Evolutionary conservation across 108 stramenopile genomes (phyloP).

Genomic region (Stephanodiscus minutulus): DNA sequence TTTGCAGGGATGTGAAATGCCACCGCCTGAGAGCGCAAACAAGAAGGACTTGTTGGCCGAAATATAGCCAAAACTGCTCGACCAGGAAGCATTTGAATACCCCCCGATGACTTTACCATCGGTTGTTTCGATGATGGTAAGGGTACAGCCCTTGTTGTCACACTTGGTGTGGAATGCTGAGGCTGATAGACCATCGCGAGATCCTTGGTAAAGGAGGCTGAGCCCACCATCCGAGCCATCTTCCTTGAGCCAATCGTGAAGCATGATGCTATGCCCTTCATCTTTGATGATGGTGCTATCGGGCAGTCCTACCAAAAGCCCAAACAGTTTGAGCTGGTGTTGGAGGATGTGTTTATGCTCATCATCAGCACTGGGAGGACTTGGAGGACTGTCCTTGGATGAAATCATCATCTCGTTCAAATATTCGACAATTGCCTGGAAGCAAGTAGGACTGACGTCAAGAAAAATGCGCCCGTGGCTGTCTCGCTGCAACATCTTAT

Average conservation of each 20-base stretch:
- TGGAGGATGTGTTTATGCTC: slow-evolving; percentile 23
- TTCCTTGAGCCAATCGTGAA: neutral
- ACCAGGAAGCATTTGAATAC: slow-evolving; percentile 21
- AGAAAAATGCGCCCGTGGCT: slow-evolving; percentile 12
- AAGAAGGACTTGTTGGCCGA: slow-evolving; percentile 25
- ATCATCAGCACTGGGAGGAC: neutral
- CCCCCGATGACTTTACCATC: slow-evolving; percentile 18
- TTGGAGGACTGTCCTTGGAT: neutral
- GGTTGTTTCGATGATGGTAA: slow-evolving; percentile 22
- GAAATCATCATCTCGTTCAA: slow-evolving; percentile 15
- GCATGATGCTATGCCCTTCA: no score
- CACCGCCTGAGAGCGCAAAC: slow-evolving; percentile 18
- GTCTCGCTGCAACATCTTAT: slow-evolving; percentile 23
- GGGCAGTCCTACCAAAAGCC: no score
- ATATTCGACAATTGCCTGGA: slow-evolving; percentile 25
- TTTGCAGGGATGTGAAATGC: slow-evolving; percentile 10
- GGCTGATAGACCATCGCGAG: no score
- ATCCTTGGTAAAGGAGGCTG: no score
- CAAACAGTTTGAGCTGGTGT: neutral
- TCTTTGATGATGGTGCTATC: no score
- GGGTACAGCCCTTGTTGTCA: slow-evolving; percentile 17
- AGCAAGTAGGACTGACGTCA: slow-evolving; percentile 24
- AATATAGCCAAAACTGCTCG: neutral
- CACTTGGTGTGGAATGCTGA: neutral
- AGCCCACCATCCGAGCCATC: neutral